phyloP scores from a whole-genome alignment of 306 rosid genomes.

The Vachellia pachyceras region DNA sequence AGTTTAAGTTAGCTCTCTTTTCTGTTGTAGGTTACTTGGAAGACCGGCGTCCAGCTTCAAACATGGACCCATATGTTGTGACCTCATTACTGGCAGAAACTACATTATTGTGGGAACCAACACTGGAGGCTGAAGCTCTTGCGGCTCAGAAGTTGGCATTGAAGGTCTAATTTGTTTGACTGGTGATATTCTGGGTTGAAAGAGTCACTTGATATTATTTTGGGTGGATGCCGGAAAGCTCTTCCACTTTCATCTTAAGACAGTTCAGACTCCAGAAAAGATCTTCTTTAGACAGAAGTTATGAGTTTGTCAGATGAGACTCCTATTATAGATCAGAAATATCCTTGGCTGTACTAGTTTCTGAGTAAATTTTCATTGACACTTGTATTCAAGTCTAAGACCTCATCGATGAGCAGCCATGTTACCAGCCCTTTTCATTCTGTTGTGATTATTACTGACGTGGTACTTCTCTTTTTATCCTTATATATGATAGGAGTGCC shows the following conservation, averaged over 20 bases:
- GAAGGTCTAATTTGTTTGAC: slow-evolving; percentile 61
- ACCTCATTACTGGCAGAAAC: slow-evolving; percentile 83
- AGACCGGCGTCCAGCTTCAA: slow-evolving; percentile 98
- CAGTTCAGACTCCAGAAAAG: slow-evolving; percentile 51
- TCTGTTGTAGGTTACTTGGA: slow-evolving; percentile 87
- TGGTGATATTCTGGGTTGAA: slow-evolving; percentile 36
- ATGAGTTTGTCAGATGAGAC: slow-evolving; percentile 43
- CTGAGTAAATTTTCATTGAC: slow-evolving; percentile 40
- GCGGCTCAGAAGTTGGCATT: slow-evolving; percentile 90
- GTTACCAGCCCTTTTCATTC: background rate
- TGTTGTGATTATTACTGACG: background rate
- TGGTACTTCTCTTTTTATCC: background rate
- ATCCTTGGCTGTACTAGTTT: slow-evolving; percentile 42
- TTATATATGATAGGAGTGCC: background rate
- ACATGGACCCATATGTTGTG: slow-evolving; percentile 98
- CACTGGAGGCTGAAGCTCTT: slow-evolving; percentile 97
- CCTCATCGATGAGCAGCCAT: slow-evolving; percentile 2
- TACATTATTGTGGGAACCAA: slow-evolving; percentile 88
- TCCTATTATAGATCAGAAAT: slow-evolving; percentile 40
- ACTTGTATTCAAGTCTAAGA: slow-evolving; percentile 21
- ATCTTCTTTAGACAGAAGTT: slow-evolving; percentile 57
- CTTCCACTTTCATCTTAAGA: slow-evolving; percentile 46
- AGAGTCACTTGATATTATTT: slow-evolving; percentile 17
- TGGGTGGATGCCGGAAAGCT: slow-evolving; percentile 28
- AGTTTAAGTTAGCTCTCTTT: background rate